phyloP scores from a whole-genome alignment of 2,329 filamentous ascomycete genomes.

The Ilyonectria destructans region DNA sequence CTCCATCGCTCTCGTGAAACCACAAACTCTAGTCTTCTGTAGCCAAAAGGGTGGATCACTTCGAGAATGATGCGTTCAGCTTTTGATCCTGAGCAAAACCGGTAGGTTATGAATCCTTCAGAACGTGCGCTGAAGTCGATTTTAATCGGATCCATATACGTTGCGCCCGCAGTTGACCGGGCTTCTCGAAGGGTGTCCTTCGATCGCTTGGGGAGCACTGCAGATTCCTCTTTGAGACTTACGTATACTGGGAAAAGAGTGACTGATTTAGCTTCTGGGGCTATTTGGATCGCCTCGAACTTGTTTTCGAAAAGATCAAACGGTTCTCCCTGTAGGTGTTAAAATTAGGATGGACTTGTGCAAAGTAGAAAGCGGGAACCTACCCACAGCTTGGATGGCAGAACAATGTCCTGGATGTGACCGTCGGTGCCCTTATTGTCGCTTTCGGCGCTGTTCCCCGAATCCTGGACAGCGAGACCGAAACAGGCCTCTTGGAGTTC shows the following conservation, averaged over 20 bases:
- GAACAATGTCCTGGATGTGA: not conserved
- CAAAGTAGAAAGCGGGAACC: slow-evolving; percentile 1
- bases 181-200: not conserved
- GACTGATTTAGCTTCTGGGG: slow-evolving; percentile 1
- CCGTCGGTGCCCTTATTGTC: not conserved
- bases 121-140: not conserved
- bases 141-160: slow-evolving; percentile 1
- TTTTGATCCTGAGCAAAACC: slow-evolving; percentile 1
- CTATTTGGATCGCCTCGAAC: not conserved
- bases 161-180: not conserved
- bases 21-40: slow-evolving; percentile 3
- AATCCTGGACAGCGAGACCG: slow-evolving; percentile 1
- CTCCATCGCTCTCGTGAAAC: slow-evolving; percentile 3
- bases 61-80: not conserved
- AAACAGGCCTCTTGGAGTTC: not conserved
- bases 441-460: not conserved
- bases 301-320: not conserved
- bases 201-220: not conserved
- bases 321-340: not conserved
- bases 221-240: slow-evolving; percentile 1
- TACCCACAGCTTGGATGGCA: slow-evolving; percentile 2
- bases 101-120: not conserved
- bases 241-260: not conserved
- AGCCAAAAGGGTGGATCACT: not conserved
- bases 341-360: not conserved